Conservation (phyloP, 2,329 filamentous ascomycete genomes). For the Pyrenochaeta sp. region DNA sequence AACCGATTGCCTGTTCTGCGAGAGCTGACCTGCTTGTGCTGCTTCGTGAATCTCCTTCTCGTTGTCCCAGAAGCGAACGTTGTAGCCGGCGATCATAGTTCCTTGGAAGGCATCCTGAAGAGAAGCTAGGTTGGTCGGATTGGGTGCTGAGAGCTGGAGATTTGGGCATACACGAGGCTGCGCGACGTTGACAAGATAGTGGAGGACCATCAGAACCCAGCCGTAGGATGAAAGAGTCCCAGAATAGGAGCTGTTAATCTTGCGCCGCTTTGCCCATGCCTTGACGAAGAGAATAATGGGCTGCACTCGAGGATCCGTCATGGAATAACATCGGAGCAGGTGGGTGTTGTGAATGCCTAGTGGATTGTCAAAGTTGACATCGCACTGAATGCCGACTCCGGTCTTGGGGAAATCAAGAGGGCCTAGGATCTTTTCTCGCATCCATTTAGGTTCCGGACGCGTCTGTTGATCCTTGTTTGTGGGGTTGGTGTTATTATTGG, state of each 20-base stretch:
- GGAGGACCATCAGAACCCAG: conserved; percentile 89
- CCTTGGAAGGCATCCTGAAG: conserved; percentile 50
- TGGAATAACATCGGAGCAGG: conserved; percentile 82
- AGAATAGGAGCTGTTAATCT: conserved; percentile 85
- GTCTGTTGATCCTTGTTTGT: conserved; percentile 27
- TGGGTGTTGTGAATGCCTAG: conserved; percentile 84
- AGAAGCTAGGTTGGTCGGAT: conserved; percentile 14
- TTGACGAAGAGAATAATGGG: conserved; percentile 87
- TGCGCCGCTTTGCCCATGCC: conserved; percentile 84
- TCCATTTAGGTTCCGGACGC: conserved; percentile 48
- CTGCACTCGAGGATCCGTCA: conserved; percentile 77
- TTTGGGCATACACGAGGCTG: conserved; percentile 85
- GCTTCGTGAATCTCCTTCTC: conserved; percentile 72
- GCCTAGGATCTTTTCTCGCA: conserved; percentile 55
- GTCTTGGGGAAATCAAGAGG: conserved; percentile 78
- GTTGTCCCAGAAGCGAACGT: conserved; percentile 80
- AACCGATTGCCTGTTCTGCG: conserved; percentile 72
- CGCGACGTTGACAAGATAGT: conserved; percentile 85
- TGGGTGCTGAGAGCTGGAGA: conserved; percentile 66
- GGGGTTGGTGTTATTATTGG: neutral
- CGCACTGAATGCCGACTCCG: conserved; percentile 83
- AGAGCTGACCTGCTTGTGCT: conserved; percentile 66
- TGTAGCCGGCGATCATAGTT: conserved; percentile 66
- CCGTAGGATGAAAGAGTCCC: conserved; percentile 90
- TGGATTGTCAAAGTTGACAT: conserved; percentile 89